Base-by-base conservation (phyloP, 768 basidiomycete species). In the Lactifluus volemus region DNA sequence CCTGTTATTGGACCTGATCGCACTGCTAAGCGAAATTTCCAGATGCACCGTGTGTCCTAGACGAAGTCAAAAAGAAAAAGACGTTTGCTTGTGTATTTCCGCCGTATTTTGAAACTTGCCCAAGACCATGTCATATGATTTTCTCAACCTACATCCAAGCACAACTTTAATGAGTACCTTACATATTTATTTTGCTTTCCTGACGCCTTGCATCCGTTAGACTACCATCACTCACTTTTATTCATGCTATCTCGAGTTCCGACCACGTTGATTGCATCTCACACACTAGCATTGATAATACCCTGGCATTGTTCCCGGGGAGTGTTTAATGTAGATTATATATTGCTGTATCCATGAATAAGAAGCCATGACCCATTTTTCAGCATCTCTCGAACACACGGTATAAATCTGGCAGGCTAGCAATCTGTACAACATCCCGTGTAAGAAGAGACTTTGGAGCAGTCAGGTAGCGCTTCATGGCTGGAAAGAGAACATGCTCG, bases 371-470 rank as follows among this genome's bases (percentile, higher is more conserved):
- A 29, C 14, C 9, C 29, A 25, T 61, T 41, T 39, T 36, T 69
- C 58, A 98, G 70, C 95, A 98, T 64, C 95, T 75, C 74, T 98
- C 95, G 68, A 98, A 99, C 0, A 98, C 89, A 63, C 88, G 86
- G 72, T 97, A 99, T 55, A 99, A 75, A 64, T 95, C 92, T 1
- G 93, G 93, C 47, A 98, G 73, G 71, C 83, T 88, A 10, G 97
- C 94, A 19, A 96, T 83, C 73, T 95, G 90, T 2, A 92, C 84
- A 5, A 98, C 84, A 68, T 92, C 89, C 30, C 70, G 70, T 65
- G 86, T 88, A 53, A 87, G 77, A 60, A 87, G 75, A 3, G 80
- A 81, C 70, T 81, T 63, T 11, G 79, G 92, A 49, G 84, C 82
- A 5, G 75, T 71, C 12, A 96, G 74, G 71, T 96, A 89, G 55